Base-by-base conservation (phyloP, 2,329 filamentous ascomycete species). In the Parastagonospora avenae region DNA sequence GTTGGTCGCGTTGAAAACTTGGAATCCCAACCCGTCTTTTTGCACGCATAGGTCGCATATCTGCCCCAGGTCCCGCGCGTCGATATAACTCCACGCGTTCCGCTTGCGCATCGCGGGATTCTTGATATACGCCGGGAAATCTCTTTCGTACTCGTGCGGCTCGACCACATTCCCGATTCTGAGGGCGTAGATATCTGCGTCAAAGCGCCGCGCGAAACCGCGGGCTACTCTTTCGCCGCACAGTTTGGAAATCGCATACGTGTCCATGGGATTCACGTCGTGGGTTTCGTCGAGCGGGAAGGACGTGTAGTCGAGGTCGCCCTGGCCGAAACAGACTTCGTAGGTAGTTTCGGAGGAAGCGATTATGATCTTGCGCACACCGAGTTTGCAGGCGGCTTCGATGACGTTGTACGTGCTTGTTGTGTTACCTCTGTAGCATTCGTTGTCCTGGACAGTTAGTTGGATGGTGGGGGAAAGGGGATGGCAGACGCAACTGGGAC, bases 1-100 rank as follows among this genome's bases (percentile, higher is more conserved):
- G 60, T 87, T 87, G 0, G 83, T 85, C 1, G 83, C 84, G 62
- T 87, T 87, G 69, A 87, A 87, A 0, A 86, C 72, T 62, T 87
- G 83, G 58, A 85, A 87, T 0, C 84, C 84, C 8, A 87, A 61
- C 0, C 81, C 83, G 61, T 78, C 76, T 57, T 79, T 82, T 52
- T 77, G 57, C 4, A 86, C 75, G 14, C 76, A 79, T 8, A 82
- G 61, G 55, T 85, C 74, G 62, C 82, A 86, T 49, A 87, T 86
- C 67, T 84, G 81, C 0, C 83, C 85, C 2, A 87, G 66, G 59
- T 87, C 85, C 4, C 84, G 69, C 0, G 82, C 82, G 64, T 87
- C 85, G 16, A 84, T 84, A 64, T 88, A 87, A 16, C 77, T 80
- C 84, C 84, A 87, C 0, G 81, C 84, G 63, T 86, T 85, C 1